Conservation (phyloP, 1,284 basidiomycete genomes). For the Volvariella volvacea region DNA sequence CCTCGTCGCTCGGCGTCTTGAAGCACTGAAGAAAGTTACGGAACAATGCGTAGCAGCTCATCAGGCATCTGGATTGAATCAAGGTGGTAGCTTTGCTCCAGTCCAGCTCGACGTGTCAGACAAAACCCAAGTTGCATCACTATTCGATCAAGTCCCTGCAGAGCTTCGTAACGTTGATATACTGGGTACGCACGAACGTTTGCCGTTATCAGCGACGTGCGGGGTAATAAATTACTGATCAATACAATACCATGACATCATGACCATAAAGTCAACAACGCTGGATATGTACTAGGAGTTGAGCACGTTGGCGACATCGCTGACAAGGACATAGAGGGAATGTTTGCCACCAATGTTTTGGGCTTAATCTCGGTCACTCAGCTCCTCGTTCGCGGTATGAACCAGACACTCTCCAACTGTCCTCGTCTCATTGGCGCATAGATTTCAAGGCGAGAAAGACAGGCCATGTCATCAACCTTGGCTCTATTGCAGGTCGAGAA, state of each 20-base stretch:
- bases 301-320: slow-evolving; percentile 80
- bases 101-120: slow-evolving; percentile 75
- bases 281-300: slow-evolving; percentile 79
- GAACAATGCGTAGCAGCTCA: slow-evolving; percentile 66
- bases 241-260: not conserved
- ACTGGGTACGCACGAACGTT: slow-evolving; percentile 45
- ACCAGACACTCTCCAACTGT: not conserved
- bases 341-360: slow-evolving; percentile 93
- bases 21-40: slow-evolving; percentile 57
- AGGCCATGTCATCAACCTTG: slow-evolving; percentile 95
- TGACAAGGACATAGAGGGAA: slow-evolving; percentile 71
- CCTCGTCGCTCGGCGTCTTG: slow-evolving; percentile 62
- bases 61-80: slow-evolving; percentile 61
- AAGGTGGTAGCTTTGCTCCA: slow-evolving; percentile 64
- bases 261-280: slow-evolving; percentile 66
- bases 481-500: slow-evolving; percentile 89
- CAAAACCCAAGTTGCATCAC: slow-evolving; percentile 53
- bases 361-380: slow-evolving; percentile 85
- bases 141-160: slow-evolving; percentile 64
- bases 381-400: slow-evolving; percentile 62
- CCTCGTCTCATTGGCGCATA: slow-evolving; percentile 16
- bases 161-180: slow-evolving; percentile 68
- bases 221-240: not conserved
- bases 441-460: slow-evolving; percentile 86
- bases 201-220: not conserved